Conservation (phyloP, 2,329 filamentous ascomycete species). For the Teratosphaeria viscida region DNA sequence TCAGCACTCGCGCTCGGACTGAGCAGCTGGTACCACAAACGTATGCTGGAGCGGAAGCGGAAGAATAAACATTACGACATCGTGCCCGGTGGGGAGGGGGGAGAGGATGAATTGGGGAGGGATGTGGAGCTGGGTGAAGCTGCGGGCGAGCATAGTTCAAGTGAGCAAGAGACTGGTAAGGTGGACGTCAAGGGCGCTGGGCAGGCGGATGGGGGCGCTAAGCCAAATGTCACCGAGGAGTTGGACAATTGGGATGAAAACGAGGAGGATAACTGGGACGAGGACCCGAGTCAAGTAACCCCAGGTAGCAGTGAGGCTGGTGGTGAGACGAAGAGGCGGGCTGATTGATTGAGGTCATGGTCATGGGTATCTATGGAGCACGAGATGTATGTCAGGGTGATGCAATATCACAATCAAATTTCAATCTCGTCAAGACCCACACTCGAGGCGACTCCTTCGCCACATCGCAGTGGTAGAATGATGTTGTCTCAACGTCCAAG, state of each 20-base stretch:
- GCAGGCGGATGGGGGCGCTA: conserved; percentile 40
- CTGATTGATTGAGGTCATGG: conserved; percentile 24
- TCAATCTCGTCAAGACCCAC: neutral
- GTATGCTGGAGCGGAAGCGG: conserved; percentile 84
- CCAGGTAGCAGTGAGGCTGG: conserved; percentile 14
- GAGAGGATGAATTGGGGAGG: conserved; percentile 32
- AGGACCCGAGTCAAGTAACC: conserved; percentile 31
- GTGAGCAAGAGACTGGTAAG: conserved; percentile 23
- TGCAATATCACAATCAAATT: neutral
- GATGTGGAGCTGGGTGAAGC: conserved; percentile 71
- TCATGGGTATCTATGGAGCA: neutral
- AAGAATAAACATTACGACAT: conserved; percentile 61
- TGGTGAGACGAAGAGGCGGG: conserved; percentile 29
- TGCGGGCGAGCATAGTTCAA: conserved; percentile 18
- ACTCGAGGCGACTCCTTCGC: neutral
- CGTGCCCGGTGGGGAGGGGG: conserved; percentile 51
- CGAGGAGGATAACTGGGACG: conserved; percentile 52
- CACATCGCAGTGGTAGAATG: neutral
- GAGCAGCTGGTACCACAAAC: conserved; percentile 85
- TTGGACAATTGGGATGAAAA: conserved; percentile 95
- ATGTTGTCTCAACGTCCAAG: neutral
- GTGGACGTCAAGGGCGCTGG: conserved; percentile 13
- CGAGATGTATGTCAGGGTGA: neutral
- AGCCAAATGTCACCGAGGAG: conserved; percentile 62
- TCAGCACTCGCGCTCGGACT: conserved; percentile 60